Evolutionary conservation across 2,329 filamentous ascomycete species (phyloP).

Genomic region (Emergomyces orientalis): DNA sequence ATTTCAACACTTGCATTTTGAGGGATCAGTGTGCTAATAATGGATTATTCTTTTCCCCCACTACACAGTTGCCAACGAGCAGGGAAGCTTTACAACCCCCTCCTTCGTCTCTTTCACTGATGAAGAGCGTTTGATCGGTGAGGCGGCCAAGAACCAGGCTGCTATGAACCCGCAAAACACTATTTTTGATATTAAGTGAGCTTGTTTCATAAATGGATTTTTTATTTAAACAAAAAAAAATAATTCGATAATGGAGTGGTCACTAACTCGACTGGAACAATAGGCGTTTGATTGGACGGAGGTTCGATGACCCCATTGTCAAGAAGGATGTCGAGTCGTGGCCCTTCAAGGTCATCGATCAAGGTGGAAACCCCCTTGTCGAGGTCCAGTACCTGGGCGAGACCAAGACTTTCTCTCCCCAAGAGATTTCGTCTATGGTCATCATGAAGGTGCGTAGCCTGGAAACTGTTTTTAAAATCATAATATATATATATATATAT

Average conservation of each 20-base stretch:
- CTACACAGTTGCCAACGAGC: constrained; percentile 81
- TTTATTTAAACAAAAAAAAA: neutral
- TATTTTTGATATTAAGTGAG: constrained; percentile 97
- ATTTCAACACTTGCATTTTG: neutral
- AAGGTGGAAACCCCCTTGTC: constrained; percentile 78
- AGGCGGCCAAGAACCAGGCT: constrained; percentile 99
- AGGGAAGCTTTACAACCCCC: constrained; percentile 97
- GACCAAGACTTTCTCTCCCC: constrained; percentile 91
- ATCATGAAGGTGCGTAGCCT: constrained; percentile 69
- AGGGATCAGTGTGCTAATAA: constrained; percentile 9
- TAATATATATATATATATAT: no score
- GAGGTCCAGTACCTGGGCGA: constrained; percentile 93
- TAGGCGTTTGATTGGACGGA: constrained; percentile 94
- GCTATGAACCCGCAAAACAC: constrained; percentile 99
- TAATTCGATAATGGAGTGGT: neutral
- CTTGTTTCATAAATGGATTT: no score
- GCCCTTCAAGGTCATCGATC: constrained; percentile 97
- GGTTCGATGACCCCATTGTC: constrained; percentile 89
- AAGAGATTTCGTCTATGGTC: constrained; percentile 99
- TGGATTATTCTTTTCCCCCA: constrained; percentile 9
- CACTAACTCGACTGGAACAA: neutral
- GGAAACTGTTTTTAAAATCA: neutral
- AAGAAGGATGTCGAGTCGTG: constrained; percentile 99
- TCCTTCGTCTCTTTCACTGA: constrained; percentile 99
- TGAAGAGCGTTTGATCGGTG: constrained; percentile 97